Evolutionary conservation across 73 alveolate genomes (phyloP).

Genomic region (Paramecium biaurelia): DNA sequence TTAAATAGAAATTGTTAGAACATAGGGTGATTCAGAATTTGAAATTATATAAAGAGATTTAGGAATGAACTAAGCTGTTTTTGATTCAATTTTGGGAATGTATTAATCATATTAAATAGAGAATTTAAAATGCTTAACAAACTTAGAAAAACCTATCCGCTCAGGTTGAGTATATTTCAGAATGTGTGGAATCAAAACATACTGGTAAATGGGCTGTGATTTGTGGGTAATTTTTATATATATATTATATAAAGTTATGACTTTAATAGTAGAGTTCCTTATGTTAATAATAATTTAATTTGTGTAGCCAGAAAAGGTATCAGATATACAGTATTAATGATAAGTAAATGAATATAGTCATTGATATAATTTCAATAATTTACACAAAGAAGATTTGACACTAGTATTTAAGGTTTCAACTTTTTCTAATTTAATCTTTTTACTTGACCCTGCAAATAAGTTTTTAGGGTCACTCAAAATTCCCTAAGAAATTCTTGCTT

Average conservation of each 20-base stretch:
- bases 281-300: background rate
- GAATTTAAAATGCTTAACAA: conserved; percentile 24
- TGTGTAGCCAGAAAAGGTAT: conserved; percentile 41
- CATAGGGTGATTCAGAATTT: conserved; percentile 45
- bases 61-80: background rate
- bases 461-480: background rate
- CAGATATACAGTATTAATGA: conserved; percentile 29
- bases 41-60: conserved; percentile 15
- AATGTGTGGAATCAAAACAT: background rate
- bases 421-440: background rate
- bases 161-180: background rate
- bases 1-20: conserved; percentile 47
- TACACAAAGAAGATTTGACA: background rate
- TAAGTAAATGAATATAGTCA: conserved; percentile 24
- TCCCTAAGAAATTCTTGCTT: background rate
- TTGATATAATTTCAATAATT: conserved; percentile 3
- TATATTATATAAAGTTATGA: background rate
- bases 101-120: background rate
- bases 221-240: conserved; percentile 27
- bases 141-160: background rate
- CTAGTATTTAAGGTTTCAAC: background rate
- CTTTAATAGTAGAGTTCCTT: conserved; percentile 22
- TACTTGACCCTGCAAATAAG: background rate
- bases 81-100: conserved; percentile 11
- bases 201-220: conserved; percentile 36